Evolutionary conservation across 768 basidiomycete genomes (phyloP), one percentile per base, ranked within the genome.

Genomic region (Pulveroboletus frians): DNA sequence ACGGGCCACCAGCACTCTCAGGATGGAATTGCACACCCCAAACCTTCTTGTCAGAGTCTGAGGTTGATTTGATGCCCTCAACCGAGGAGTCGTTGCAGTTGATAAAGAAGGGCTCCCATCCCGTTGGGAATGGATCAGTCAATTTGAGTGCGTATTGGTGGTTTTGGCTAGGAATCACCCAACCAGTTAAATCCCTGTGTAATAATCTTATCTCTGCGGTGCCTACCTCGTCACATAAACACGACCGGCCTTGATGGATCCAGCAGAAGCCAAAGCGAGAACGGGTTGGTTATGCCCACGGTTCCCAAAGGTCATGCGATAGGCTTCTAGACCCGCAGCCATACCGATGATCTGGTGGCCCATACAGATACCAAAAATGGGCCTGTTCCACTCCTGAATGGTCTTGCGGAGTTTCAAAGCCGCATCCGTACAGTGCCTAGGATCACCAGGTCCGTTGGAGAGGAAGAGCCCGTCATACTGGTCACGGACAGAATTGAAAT

Each of bases 21-120:
- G 96, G 96, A 69, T 99, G 96, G 83, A 98, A 99, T 64, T 99
- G 96, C 18, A 98, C 95, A 57, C 95, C 96, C 92, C 93, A 98
- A 27, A 98, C 79, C 55, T 83, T 85, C 73, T 85, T 92, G 46
- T 92, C 92, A 20, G 92, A 93, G 9, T 84, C 87, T 0, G 73
- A 63, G 2, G 96, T 96, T 15, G 92, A 94, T 71, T 93, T 97
- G 77, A 98, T 96, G 34, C 96, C 96, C 66, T 98, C 96, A 14
- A 98, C 93, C 1, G 92, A 96, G 14, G 95, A 97, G 71, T 98
- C 95, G 63, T 97, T 98, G 72, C 92, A 96, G 72, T 97, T 99
- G 75, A 98, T 95, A 76, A 99, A 99, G 80, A 95, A 98, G 0
- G 95, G 95, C 59, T 95, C 92, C 93, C 92, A 99, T 15, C 93